Evolutionary conservation across 345 rosid species (phyloP).

Genomic region (Pistacia integerrima): DNA sequence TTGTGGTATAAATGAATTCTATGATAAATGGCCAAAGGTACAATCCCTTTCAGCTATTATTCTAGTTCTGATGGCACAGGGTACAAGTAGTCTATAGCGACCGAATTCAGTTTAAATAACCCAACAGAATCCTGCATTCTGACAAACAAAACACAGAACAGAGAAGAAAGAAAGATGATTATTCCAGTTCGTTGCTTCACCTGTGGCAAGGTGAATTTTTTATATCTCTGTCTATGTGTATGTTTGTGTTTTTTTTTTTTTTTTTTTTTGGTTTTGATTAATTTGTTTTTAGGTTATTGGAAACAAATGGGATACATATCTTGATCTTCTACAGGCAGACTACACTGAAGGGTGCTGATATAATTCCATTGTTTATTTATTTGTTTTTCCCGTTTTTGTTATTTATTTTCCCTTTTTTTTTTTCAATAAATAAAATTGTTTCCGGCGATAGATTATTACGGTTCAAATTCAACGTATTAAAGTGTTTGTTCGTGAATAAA

Average conservation of each 20-base stretch:
- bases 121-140: too few relatives aligned
- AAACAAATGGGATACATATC: conserved; percentile 77
- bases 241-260: not conserved
- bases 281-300: conserved; percentile 57
- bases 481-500: not conserved
- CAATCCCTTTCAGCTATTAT: too few relatives aligned
- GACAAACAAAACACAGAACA: too few relatives aligned
- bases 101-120: too few relatives aligned
- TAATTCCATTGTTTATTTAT: not conserved
- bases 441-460: not conserved
- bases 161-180: conserved; percentile 45
- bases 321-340: conserved; percentile 79
- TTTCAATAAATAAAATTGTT: not conserved
- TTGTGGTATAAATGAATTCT: too few relatives aligned
- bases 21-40: too few relatives aligned
- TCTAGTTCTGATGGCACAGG: too few relatives aligned
- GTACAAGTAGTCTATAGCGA: too few relatives aligned
- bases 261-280: not conserved
- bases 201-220: conserved; percentile 63
- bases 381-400: not conserved
- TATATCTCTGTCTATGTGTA: too few relatives aligned
- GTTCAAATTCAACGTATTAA: not conserved
- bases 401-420: not conserved
- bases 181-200: conserved; percentile 86
- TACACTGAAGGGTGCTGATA: conserved; percentile 61